These are phyloP conservation scores for Psilocybe tampanensis DNA, from an alignment of 768 basidiomycete species.

Conservation along the genomic window DNA sequence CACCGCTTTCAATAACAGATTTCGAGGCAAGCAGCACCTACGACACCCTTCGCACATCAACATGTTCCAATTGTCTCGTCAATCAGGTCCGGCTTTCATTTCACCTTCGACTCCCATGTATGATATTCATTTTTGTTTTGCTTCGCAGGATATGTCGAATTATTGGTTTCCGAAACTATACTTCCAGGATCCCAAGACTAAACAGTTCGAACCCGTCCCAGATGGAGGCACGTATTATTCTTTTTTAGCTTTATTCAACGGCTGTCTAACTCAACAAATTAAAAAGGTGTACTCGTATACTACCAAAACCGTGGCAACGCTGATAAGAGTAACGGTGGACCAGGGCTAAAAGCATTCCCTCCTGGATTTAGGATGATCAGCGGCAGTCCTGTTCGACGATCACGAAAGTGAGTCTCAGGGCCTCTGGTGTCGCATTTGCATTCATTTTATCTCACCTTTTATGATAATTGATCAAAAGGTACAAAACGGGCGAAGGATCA, in stretches of 20 bases:
- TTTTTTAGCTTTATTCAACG: not conserved
- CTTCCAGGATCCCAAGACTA: constrained; percentile 40
- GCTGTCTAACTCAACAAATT: not conserved
- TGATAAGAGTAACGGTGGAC: constrained; percentile 39
- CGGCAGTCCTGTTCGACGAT: constrained; percentile 39
- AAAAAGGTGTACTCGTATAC: constrained; percentile 39
- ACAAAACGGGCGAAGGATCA: constrained; percentile 32
- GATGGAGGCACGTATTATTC: constrained; percentile 33
- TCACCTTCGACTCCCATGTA: not conserved
- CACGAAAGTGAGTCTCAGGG: constrained; percentile 28
- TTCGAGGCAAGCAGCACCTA: constrained; percentile 37
- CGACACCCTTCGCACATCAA: constrained; percentile 34
- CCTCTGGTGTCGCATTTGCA: too few species aligned
- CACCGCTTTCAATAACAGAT: constrained; percentile 21
- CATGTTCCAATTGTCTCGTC: constrained; percentile 41
- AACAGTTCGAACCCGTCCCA: constrained; percentile 36
- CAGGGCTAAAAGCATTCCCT: constrained; percentile 44
- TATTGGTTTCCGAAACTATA: constrained; percentile 48
- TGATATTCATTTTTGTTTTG: not conserved
- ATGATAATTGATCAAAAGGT: constrained; percentile 19
- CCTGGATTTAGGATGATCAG: constrained; percentile 45
- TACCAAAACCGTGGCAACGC: constrained; percentile 44
- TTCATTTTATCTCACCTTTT: not conserved
- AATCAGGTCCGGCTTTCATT: constrained; percentile 23
- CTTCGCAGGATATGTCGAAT: constrained; percentile 36